Conservation (phyloP, 805 yeast species). For the Zygoascus bituminiphila region DNA sequence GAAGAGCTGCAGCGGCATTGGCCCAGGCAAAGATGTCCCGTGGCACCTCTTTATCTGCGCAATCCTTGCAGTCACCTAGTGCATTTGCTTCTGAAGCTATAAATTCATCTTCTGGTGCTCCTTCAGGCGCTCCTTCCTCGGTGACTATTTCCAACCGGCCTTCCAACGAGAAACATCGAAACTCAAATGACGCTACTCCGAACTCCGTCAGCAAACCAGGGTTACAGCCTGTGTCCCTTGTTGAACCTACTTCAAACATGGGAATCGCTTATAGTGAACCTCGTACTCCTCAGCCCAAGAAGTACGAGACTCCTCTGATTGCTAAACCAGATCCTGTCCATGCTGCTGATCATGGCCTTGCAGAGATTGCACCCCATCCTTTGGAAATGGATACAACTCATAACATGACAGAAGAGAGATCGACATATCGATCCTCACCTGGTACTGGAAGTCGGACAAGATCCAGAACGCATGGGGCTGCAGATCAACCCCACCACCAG, state of each 20-base stretch:
- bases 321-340: conserved; percentile 3
- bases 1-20: conserved; percentile 35
- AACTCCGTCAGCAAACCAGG: background rate
- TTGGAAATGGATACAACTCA: background rate
- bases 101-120: background rate
- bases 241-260: background rate
- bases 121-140: background rate
- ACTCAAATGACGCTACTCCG: background rate
- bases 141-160: background rate
- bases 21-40: background rate
- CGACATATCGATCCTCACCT: background rate
- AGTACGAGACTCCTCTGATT: background rate
- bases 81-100: background rate
- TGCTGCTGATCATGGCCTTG: conserved; percentile 1
- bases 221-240: background rate
- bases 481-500: conserved; percentile 6
- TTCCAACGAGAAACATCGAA: background rate
- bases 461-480: conserved; percentile 15
- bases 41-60: background rate
- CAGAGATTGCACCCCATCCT: conserved; percentile 2
- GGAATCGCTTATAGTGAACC: background rate
- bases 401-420: background rate
- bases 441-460: conserved; percentile 3
- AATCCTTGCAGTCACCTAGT: background rate
- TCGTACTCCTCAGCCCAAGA: background rate